Base-by-base conservation (phyloP, 768 basidiomycete species). In the Calocera viscosa region DNA sequence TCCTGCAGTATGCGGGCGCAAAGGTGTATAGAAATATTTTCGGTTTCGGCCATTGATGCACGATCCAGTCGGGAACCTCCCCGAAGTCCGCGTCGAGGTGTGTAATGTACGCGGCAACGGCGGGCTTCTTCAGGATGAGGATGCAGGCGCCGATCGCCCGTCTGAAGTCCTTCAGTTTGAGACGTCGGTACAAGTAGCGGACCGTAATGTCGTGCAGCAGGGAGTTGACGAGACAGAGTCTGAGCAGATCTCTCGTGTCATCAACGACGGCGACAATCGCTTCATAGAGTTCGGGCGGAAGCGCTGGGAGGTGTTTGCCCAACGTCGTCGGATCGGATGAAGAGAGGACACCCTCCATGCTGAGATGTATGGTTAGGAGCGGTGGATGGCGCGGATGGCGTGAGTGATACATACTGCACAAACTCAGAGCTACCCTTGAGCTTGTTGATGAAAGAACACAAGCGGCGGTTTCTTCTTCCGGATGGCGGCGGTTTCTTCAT, bases 1-100 rank as follows among this genome's bases (percentile, higher is more conserved):
- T 10, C 26, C 53, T 26, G 53, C 53, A 60, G 22, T 60, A 60
- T 10, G 53, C 24, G 10, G 53, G 53, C 2, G 53, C 53, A 26
- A 60, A 60, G 11, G 53, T 60, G 53, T 60, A 10, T 2, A 60
- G 53, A 26, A 60, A 60, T 26, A 60, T 60, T 26, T 32, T 60
- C 5, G 53, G 53, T 19, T 26, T 32, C 24, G 53, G 53, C 53
- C 53, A 60, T 30, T 60, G 53, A 30, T 60, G 53, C 10, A 60
- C 53, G 53, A 60, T 60, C 53, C 53, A 60, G 53, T 60, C 53
- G 11, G 53, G 53, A 7, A 60, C 53, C 30, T 60, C 53, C 14
- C 53, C 53, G 30, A 60, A 60, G 53, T 60, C 53, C 16, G 30
- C 30, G 2, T 60, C 53, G 53, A 60, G 53, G 5, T 32, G 53